Base-by-base conservation (phyloP, 495 filamentous ascomycete species). In the Penicillium egyptiacum region DNA sequence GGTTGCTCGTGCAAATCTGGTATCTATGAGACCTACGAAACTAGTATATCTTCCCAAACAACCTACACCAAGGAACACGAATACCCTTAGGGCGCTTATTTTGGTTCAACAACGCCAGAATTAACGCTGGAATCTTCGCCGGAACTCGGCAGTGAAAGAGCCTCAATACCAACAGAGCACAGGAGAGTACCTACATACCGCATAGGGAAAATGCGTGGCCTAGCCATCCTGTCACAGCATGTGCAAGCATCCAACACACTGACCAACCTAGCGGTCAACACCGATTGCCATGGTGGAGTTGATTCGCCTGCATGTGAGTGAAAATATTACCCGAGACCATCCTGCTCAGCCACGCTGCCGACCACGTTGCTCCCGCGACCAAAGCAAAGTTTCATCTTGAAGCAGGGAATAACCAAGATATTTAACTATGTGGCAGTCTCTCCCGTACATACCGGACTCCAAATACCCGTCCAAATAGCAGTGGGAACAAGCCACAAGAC, bases 261-360 rank as follows among this genome's bases (percentile, higher is more conserved):
- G 16, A 39, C 30, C 19, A 35, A 45, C 37, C 30, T 35, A 33
- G 20, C 14, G 40, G 41, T 20, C 52, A 25, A 51, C 17, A 14
- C 19, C 2, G 23, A 42, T 22, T 25, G 22, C 19, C 14, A 22
- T 35, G 1, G 31, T 23, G 12, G 19, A 45, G 19, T 35, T 4
- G 7, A 17, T 12, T 22, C 19, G 6, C 17, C 28, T 28, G 40
- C 6, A 10, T 12, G 3, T 14, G 9, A 37, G 17, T 45, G 19
- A 31, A 28, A 54, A 43, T 54, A 54, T 23, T 31, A 33, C 40
- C 51, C 51, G 51, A 54, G 40, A 35, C 39, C 16, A 19, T 54
- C 30, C 45, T 23, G 41, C 41, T 25, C 19, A 17, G 41, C 51
- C 51, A 31, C 17, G 16, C 25, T 41, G 20, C 26, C 28, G 8